A percentile compares a stretch with the other conserved stretches of the same genome.
phyloP scores from a whole-genome alignment of 2,329 filamentous ascomycete genomes.

The Xylaria sp. region DNA sequence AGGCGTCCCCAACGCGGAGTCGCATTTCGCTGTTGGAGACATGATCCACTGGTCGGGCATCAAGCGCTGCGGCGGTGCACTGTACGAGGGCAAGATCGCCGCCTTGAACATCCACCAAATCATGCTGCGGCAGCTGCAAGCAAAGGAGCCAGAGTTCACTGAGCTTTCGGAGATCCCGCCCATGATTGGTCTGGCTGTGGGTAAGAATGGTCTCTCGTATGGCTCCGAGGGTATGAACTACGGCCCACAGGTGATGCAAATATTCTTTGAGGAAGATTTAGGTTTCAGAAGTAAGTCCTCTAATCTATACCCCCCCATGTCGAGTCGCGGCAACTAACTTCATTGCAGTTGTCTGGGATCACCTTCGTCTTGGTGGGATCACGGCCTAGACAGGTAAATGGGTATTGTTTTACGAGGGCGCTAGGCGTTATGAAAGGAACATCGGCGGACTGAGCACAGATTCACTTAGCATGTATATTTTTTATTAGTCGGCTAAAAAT shows the following conservation, averaged over 20 bases:
- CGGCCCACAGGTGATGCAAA: conserved; percentile 70
- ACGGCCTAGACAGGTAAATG: conserved; percentile 35
- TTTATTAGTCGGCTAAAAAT: background rate
- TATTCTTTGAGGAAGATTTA: conserved; percentile 75
- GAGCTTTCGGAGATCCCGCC: conserved; percentile 65
- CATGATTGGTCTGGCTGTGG: conserved; percentile 77
- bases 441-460: conserved; percentile 1
- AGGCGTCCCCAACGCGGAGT: conserved; percentile 64
- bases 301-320: background rate
- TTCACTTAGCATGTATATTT: background rate
- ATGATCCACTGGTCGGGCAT: conserved; percentile 78
- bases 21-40: conserved; percentile 77
- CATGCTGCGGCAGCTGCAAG: conserved; percentile 59
- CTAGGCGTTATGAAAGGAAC: conserved; percentile 18
- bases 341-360: conserved; percentile 46
- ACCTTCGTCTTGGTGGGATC: conserved; percentile 46
- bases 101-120: conserved; percentile 74
- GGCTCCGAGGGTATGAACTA: conserved; percentile 66
- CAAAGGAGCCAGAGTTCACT: conserved; percentile 56
- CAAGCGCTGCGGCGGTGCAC: conserved; percentile 80
- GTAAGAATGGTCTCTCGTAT: conserved; percentile 74
- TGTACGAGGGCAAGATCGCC: conserved; percentile 75
- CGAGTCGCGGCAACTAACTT: conserved; percentile 21
- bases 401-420: conserved; percentile 12
- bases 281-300: conserved; percentile 68